phyloP scores from a whole-genome alignment of 148 eudicot species.

The Rhododendron henanense region DNA sequence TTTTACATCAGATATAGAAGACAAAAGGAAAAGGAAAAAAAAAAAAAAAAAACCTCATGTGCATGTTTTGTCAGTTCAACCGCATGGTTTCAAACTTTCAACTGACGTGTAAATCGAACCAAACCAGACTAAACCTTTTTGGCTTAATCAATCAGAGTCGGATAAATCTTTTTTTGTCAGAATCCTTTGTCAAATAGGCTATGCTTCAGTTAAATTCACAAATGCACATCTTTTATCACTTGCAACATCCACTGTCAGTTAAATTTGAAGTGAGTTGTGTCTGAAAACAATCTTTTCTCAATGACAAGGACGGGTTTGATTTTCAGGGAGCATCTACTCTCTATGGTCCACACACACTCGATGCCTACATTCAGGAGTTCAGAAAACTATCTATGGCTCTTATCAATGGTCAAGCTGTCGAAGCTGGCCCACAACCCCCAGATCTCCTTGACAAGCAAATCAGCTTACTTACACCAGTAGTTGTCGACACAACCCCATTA shows the following conservation, averaged over 20 bases:
- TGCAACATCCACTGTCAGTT: not conserved
- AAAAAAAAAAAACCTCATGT: not conserved
- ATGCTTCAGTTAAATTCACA: not conserved
- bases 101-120: not conserved
- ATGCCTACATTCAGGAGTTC: constrained; percentile 91
- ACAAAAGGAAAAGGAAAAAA: not conserved
- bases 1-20: not conserved
- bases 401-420: constrained; percentile 35
- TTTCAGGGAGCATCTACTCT: constrained; percentile 91
- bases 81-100: not conserved
- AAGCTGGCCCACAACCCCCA: constrained; percentile 81
- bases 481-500: constrained; percentile 58
- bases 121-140: not conserved
- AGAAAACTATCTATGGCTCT: constrained; percentile 71
- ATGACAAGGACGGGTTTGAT: not conserved
- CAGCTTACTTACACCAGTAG: constrained; percentile 72
- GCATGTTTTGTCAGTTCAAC: not conserved
- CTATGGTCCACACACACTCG: constrained; percentile 86
- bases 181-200: not conserved
- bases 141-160: not conserved
- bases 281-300: not conserved
- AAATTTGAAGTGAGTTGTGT: not conserved
- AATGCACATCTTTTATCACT: not conserved
- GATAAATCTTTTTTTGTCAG: not conserved
- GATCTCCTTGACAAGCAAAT: constrained; percentile 81